phyloP scores from a whole-genome alignment of 2,329 filamentous ascomycete species.

The Curvularia sp. region DNA sequence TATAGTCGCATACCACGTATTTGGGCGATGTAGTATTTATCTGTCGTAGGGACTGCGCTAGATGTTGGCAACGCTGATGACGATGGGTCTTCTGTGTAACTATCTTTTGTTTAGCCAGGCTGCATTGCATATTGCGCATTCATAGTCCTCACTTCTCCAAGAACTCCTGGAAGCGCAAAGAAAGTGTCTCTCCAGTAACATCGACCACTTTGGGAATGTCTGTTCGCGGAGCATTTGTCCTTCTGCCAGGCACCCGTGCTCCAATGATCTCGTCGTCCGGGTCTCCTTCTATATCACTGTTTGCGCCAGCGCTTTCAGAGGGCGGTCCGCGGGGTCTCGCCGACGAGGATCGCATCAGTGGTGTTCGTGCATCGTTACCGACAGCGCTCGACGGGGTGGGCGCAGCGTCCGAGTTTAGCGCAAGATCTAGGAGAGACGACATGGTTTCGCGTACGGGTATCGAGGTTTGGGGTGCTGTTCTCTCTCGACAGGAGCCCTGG shows the following conservation, averaged over 20 bases:
- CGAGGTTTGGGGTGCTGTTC: conserved; percentile 15
- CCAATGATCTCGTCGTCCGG: conserved; percentile 69
- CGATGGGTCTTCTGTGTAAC: conserved; percentile 72
- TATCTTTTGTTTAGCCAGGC: conserved; percentile 30
- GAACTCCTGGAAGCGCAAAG: conserved; percentile 79
- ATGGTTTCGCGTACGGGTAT: conserved; percentile 44
- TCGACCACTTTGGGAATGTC: conserved; percentile 78
- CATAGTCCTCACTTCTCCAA: conserved; percentile 69
- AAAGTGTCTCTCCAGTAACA: conserved; percentile 74
- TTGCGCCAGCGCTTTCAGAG: conserved; percentile 58
- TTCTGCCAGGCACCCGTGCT: conserved; percentile 51
- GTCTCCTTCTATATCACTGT: conserved; percentile 65
- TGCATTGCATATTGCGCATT: not conserved
- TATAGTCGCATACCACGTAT: conserved; percentile 78
- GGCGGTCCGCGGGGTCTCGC: conserved; percentile 62
- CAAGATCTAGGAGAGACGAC: conserved; percentile 61
- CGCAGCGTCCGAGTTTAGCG: conserved; percentile 57
- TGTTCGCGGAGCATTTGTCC: conserved; percentile 55
- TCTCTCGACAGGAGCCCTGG: conserved; percentile 10
- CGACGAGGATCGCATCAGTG: conserved; percentile 57
- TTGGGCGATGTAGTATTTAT: conserved; percentile 85
- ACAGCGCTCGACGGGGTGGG: conserved; percentile 48
- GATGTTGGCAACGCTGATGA: conserved; percentile 70
- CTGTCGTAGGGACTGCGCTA: conserved; percentile 70
- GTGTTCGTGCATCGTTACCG: conserved; percentile 46